These are phyloP conservation scores for Xerocomus alliaceus DNA, from an alignment of 1,284 basidiomycete species.

Conservation along the genomic window DNA sequence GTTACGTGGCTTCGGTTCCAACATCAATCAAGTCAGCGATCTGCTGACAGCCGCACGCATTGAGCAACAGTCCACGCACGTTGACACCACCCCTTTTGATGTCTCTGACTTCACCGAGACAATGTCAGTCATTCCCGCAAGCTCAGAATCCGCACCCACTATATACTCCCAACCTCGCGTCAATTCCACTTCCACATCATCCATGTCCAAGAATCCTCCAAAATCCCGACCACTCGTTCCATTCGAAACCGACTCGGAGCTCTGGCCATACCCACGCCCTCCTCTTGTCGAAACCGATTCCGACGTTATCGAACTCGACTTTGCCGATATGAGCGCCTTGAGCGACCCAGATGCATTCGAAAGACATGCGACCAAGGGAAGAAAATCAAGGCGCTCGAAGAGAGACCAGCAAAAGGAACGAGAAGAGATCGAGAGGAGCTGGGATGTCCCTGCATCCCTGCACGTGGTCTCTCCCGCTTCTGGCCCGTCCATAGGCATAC, in stretches of 20 bases:
- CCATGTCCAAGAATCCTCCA: conserved; percentile 20
- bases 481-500: conserved; percentile 12
- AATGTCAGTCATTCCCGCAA: background rate
- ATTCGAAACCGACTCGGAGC: conserved; percentile 63
- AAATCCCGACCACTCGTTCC: conserved; percentile 53
- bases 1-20: conserved; percentile 46
- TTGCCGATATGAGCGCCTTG: conserved; percentile 69
- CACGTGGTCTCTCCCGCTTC: conserved; percentile 25
- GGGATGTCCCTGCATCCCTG: conserved; percentile 55
- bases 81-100: conserved; percentile 8
- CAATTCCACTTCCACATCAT: conserved; percentile 4
- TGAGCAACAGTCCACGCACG: conserved; percentile 25
- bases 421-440: conserved; percentile 64
- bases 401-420: conserved; percentile 51
- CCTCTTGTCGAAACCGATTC: conserved; percentile 47
- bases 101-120: background rate
- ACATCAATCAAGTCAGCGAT: conserved; percentile 41
- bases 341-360: conserved; percentile 65
- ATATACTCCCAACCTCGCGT: conserved; percentile 24
- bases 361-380: conserved; percentile 28
- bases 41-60: conserved; percentile 36
- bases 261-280: conserved; percentile 69
- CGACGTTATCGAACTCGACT: conserved; percentile 74
- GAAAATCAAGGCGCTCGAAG: conserved; percentile 47
- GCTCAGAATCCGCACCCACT: conserved; percentile 17